phyloP scores from a whole-genome alignment of 495 filamentous ascomycete species.

The Penicillium coffeae region DNA sequence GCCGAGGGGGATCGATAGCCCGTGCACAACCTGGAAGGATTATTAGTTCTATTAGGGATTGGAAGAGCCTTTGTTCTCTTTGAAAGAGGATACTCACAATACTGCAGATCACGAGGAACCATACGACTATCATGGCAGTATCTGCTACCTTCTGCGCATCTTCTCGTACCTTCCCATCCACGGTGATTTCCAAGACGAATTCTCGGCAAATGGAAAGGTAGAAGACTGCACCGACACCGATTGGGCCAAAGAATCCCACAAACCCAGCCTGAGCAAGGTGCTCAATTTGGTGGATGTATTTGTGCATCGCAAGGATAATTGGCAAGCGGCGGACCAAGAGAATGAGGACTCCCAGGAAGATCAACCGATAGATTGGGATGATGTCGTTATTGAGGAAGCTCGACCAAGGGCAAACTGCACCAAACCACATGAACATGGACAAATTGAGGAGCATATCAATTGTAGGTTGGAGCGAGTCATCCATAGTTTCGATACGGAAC shows the following conservation, averaged over 20 bases:
- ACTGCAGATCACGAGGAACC: constrained; percentile 83
- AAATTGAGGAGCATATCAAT: constrained; percentile 87
- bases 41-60: constrained; percentile 13
- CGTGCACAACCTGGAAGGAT: constrained; percentile 67
- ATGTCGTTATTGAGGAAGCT: constrained; percentile 63
- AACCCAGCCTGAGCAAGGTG: constrained; percentile 70
- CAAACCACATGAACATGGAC: constrained; percentile 87
- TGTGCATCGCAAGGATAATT: constrained; percentile 68
- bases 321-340: constrained; percentile 77
- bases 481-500: constrained; percentile 84
- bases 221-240: constrained; percentile 78
- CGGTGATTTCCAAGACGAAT: constrained; percentile 52
- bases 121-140: constrained; percentile 67
- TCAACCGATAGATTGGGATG: constrained; percentile 71
- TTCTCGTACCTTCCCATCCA: constrained; percentile 56
- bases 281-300: constrained; percentile 76
- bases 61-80: too few species aligned
- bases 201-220: constrained; percentile 79
- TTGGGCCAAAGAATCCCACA: constrained; percentile 90
- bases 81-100: constrained; percentile 58
- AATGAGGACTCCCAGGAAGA: constrained; percentile 77
- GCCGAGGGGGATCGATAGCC: constrained; percentile 77
- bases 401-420: constrained; percentile 80
- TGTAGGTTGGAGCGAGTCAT: constrained; percentile 86
- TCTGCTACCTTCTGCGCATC: constrained; percentile 66